Conservation (phyloP, 2,329 filamentous ascomycete species). For the Cadophora malorum region DNA sequence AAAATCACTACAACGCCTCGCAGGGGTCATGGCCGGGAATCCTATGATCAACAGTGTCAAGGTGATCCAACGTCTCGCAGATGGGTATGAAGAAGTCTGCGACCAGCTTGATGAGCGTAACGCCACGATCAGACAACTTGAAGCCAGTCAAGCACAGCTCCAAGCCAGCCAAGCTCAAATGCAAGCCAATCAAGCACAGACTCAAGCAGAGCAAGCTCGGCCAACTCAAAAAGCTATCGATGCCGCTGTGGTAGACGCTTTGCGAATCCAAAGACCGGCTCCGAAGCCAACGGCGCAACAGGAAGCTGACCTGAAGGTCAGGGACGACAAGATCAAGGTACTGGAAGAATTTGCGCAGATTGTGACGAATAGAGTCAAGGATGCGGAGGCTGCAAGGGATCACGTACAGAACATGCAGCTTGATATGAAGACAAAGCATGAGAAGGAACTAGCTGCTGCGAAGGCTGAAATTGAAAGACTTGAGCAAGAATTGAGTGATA, state of each 20-base stretch:
- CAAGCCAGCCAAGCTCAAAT: neutral
- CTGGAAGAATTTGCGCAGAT: neutral
- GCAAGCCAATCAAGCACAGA: neutral
- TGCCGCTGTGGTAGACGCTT: neutral
- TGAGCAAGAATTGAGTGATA: neutral
- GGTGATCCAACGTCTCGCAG: neutral
- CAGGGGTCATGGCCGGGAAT: conserved; percentile 5
- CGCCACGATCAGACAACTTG: conserved; percentile 1
- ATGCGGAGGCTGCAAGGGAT: neutral
- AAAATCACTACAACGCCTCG: neutral
- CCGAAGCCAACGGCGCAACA: neutral
- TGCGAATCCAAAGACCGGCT: neutral
- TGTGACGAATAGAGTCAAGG: neutral
- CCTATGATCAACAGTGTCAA: conserved; percentile 9
- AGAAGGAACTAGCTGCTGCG: neutral
- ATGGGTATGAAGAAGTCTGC: neutral
- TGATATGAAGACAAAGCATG: neutral
- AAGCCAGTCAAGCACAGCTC: neutral
- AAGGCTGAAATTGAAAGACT: neutral
- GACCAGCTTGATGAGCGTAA: conserved; percentile 7
- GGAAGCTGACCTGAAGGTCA: neutral
- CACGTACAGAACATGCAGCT: neutral
- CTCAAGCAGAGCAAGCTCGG: neutral
- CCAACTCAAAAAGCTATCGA: neutral
- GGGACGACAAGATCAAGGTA: neutral